Conservation (phyloP, 2,329 filamentous ascomycete genomes). For the Bipolaris zeicola region DNA sequence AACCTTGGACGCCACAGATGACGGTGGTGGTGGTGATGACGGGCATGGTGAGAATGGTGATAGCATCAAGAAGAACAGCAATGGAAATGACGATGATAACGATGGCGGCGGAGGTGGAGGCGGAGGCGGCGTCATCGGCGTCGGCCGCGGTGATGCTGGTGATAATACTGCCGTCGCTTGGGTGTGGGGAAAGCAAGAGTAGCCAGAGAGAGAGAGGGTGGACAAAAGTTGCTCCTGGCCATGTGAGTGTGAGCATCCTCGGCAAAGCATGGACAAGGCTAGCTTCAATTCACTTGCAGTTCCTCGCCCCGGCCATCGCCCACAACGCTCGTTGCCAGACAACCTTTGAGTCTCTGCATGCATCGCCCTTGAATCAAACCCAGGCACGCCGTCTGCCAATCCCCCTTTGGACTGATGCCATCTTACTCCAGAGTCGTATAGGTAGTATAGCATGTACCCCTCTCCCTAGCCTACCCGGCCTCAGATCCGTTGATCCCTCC, state of each 20-base stretch:
- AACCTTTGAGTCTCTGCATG: slow-evolving; percentile 1
- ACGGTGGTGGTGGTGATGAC: not conserved
- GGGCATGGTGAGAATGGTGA: not conserved
- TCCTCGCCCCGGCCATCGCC: slow-evolving; percentile 8
- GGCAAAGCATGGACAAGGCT: slow-evolving; percentile 11
- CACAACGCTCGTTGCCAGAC: slow-evolving; percentile 19
- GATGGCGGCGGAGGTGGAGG: too few relatives aligned
- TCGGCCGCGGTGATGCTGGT: not conserved
- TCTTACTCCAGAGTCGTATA: too few relatives aligned
- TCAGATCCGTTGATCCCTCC: slow-evolving; percentile 31
- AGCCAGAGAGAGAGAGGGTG: not conserved
- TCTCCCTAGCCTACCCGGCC: slow-evolving; percentile 24
- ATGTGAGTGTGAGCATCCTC: slow-evolving; percentile 8
- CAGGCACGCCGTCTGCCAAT: slow-evolving; percentile 12
- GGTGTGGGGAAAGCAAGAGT: not conserved
- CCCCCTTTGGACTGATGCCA: slow-evolving; percentile 12
- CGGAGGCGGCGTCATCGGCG: too few relatives aligned
- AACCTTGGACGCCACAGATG: not conserved
- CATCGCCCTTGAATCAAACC: slow-evolving; percentile 12
- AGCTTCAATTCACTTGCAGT: slow-evolving; percentile 11
- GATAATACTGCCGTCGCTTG: not conserved
- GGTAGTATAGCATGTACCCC: slow-evolving; percentile 24
- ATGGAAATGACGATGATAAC: not conserved
- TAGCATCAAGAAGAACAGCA: too few relatives aligned
- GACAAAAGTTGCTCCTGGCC: not conserved